phyloP scores from a whole-genome alignment of 1,139 yeast species.

The Sugiyamaella castrensis region DNA sequence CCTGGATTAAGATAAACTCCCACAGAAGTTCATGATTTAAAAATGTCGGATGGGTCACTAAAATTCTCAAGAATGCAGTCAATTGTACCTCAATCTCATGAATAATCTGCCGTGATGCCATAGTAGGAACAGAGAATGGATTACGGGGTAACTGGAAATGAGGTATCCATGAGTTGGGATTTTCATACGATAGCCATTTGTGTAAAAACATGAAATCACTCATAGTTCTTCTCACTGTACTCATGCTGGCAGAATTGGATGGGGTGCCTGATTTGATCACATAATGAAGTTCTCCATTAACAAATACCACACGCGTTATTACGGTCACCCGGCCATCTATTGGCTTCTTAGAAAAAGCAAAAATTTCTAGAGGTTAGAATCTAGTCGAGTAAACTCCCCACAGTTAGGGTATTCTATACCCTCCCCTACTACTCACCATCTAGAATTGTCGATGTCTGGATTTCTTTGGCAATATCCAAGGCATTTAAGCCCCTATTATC shows the following conservation, averaged over 20 bases:
- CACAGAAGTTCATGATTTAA: conserved; percentile 41
- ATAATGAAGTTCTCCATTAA: conserved; percentile 32
- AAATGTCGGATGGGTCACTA: conserved; percentile 39
- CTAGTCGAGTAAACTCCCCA: too few relatives aligned
- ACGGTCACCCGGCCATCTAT: conserved; percentile 8
- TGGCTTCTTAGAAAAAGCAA: conserved; percentile 13
- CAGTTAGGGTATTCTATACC: too few relatives aligned
- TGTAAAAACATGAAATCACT: conserved; percentile 42
- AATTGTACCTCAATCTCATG: conserved; percentile 50
- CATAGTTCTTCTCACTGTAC: conserved; percentile 36
- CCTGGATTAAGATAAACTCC: conserved; percentile 45
- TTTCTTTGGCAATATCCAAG: conserved; percentile 50
- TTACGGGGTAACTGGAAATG: conserved; percentile 30
- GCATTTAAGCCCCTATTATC: conserved; percentile 42
- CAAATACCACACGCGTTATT: conserved; percentile 27
- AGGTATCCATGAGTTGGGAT: conserved; percentile 41
- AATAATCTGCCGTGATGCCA: conserved; percentile 39
- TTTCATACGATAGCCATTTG: conserved; percentile 38
- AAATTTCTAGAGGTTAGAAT: conserved; percentile 21
- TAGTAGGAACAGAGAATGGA: conserved; percentile 38
- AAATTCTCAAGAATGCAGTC: conserved; percentile 46
- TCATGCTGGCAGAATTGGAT: conserved; percentile 19
- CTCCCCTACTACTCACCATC: conserved; percentile 45
- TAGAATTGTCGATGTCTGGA: conserved; percentile 44
- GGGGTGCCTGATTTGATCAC: conserved; percentile 33